phyloP scores from a whole-genome alignment of 106 monocot species.

The Acanthochlamys bracteata region DNA sequence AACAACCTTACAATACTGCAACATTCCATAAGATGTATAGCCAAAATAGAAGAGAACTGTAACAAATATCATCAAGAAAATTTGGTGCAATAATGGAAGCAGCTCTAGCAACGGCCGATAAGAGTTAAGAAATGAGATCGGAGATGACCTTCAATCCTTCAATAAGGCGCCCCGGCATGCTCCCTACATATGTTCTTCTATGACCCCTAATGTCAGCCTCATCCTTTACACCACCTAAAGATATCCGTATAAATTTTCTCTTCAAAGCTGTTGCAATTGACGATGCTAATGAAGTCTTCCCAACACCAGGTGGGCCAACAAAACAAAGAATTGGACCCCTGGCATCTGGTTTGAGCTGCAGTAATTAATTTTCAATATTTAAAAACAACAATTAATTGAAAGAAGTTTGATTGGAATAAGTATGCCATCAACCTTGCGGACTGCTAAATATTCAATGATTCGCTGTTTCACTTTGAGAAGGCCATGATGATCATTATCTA shows the following conservation, averaged over 20 bases:
- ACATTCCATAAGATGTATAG: too few relatives aligned
- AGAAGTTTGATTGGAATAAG: too few relatives aligned
- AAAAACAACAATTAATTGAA: too few relatives aligned
- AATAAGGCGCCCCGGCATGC: conserved; percentile 99
- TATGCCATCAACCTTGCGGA: conserved; percentile 62
- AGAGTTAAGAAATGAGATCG: too few relatives aligned
- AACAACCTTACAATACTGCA: too few relatives aligned
- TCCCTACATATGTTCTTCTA: conserved; percentile 94
- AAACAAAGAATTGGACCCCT: conserved; percentile 93
- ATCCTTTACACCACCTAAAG: conserved; percentile 97
- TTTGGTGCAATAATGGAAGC: too few relatives aligned
- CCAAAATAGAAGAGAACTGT: too few relatives aligned
- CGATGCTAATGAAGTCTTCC: conserved; percentile 97
- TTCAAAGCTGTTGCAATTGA: conserved; percentile 88
- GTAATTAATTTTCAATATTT: background rate
- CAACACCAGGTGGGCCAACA: conserved; percentile 98
- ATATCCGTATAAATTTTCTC: conserved; percentile 91
- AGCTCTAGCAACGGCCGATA: too few relatives aligned
- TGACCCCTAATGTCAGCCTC: conserved; percentile 99
- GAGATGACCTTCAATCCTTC: conserved; percentile 80
- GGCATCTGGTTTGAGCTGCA: conserved; percentile 99
- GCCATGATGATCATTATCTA: conserved; percentile 91
- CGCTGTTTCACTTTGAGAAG: conserved; percentile 92
- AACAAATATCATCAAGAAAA: too few relatives aligned
- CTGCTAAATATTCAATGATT: conserved; percentile 96